Evolutionary conservation across 371 early-diverging fungal species (phyloP), one percentile per base, ranked within the genome.

Genomic region (Fennellomyces sp.): DNA sequence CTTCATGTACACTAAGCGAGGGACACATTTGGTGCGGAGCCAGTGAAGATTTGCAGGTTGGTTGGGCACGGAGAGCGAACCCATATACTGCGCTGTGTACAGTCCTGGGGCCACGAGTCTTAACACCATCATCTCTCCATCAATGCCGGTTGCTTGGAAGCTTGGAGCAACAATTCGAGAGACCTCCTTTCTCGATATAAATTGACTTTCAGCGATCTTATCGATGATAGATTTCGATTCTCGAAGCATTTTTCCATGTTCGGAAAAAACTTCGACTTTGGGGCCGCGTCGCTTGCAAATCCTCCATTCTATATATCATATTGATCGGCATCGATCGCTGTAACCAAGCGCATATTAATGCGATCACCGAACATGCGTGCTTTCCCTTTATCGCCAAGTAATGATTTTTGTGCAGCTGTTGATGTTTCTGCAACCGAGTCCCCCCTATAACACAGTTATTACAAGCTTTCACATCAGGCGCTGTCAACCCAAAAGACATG

Each of bases 111-210:
- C 60, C 13, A 31, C 3, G 2, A 67, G 21, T 15, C 6, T 60
- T 33, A 60, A 17, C 1, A 60, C 36, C 31, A 59, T 62, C 19
- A 68, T 11, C 45, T 68, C 60, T 12, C 61, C 63, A 38, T 68
- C 61, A 11, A 68, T 47, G 0, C 60, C 58, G 0, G 52, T 57
- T 35, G 60, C 58, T 51, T 68, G 61, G 31, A 68, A 68, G 25
- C 47, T 28, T 39, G 67, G 56, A 3, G 58, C 50, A 5, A 59
- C 25, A 10, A 59, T 29, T 3, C 30, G 62, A 23, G 8, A 53
- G 52, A 21, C n/a, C 39, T 60, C 61, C n/a, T 48, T 48, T 10
- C 5, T 13, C 5, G 31, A 13, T 5, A 38, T 29, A 33, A 30
- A 17, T 10, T 27, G 11, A 15, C 31, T 38, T 5, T 36, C 28